A percentile compares a stretch with the other conserved stretches of the same genome.
phyloP scores from a whole-genome alignment of 495 filamentous ascomycete genomes.

The Xylaria grammica region DNA sequence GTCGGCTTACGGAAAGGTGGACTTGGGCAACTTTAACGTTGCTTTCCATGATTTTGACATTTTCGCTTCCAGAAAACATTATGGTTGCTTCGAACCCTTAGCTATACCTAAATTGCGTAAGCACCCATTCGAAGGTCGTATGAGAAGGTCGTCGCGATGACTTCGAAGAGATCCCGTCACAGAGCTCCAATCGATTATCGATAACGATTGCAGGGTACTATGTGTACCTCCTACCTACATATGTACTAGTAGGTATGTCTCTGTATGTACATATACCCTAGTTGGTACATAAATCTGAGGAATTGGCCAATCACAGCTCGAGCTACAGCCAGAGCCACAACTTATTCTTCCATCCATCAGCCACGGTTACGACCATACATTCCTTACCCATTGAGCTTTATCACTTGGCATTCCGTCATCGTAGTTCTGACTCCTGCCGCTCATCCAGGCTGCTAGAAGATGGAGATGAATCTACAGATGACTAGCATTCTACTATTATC shows the following conservation, averaged over 20 bases:
- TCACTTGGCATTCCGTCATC: conserved; percentile 13
- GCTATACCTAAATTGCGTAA: background rate
- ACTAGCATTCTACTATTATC: background rate
- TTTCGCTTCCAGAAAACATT: conserved; percentile 33
- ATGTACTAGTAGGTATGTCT: background rate
- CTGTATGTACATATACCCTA: no score
- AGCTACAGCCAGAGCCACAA: background rate
- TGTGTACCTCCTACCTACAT: background rate
- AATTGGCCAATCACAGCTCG: background rate
- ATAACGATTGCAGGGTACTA: conserved; percentile 13
- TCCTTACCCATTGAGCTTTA: background rate
- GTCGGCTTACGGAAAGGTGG: conserved; percentile 52
- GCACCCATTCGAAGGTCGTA: background rate
- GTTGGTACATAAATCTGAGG: no score
- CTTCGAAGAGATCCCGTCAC: background rate
- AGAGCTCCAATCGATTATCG: background rate
- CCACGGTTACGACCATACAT: background rate
- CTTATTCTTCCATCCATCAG: background rate
- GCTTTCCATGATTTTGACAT: conserved; percentile 58
- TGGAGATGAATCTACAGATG: background rate
- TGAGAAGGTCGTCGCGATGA: background rate
- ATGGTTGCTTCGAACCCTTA: background rate
- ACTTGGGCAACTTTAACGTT: conserved; percentile 55
- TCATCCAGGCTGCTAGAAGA: background rate
- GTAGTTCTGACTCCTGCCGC: background rate